phyloP scores from a whole-genome alignment of 108 stramenopile genomes.

The Cylindrotheca closterium region DNA sequence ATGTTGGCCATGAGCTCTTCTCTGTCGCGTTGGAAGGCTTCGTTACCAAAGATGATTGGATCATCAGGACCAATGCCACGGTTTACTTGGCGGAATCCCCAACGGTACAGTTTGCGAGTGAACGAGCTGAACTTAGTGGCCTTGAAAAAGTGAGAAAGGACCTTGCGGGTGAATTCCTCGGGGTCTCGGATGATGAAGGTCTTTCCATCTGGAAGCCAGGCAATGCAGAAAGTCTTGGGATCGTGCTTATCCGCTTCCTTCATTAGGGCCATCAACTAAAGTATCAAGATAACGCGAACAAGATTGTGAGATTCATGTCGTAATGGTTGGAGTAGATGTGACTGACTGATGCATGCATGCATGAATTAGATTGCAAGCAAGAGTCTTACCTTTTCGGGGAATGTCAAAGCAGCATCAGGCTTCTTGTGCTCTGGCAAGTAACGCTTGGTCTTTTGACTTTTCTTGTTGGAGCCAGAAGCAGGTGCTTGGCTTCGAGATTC shows the following conservation, averaged over 20 bases:
- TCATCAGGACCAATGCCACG: conserved; percentile 67
- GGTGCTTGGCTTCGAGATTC: conserved; percentile 11
- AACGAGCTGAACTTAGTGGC: conserved; percentile 81
- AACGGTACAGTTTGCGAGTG: conserved; percentile 82
- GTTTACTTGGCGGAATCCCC: conserved; percentile 73
- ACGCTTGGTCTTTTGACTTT: conserved; percentile 29
- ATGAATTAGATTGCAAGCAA: neutral
- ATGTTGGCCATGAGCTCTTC: conserved; percentile 60
- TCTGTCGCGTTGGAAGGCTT: conserved; percentile 60
- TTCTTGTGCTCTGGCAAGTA: conserved; percentile 65
- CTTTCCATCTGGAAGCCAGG: conserved; percentile 71
- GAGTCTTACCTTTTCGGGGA: conserved; percentile 66
- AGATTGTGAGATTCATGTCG: neutral
- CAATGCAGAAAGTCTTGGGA: conserved; percentile 30
- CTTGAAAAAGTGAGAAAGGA: conserved; percentile 82
- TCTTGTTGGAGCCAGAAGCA: conserved; percentile 30
- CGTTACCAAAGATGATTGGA: conserved; percentile 72
- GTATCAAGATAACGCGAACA: conserved; percentile 7
- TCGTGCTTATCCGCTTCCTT: conserved; percentile 34
- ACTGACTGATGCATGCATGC: neutral
- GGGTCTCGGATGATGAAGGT: conserved; percentile 70
- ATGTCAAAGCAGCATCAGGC: conserved; percentile 61
- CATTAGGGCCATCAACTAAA: conserved; percentile 66
- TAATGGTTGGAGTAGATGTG: too few relatives aligned
- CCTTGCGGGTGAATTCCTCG: conserved; percentile 70